Evolutionary conservation across 1,284 basidiomycete genomes (phyloP).

Genomic region (Leucoagaricus sp.): DNA sequence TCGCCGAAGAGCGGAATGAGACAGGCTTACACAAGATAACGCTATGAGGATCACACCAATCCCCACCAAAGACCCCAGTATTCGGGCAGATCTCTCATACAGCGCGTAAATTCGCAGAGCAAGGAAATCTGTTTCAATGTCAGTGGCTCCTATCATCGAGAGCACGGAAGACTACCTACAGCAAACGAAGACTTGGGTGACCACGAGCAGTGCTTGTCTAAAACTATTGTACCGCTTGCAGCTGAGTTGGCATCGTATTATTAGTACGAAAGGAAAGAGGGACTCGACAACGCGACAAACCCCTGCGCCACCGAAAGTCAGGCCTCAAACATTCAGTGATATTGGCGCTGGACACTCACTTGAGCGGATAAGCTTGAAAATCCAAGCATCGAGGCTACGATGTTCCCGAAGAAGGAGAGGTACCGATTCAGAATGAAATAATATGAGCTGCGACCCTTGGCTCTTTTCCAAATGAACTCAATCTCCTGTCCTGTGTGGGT

Average conservation of each 20-base stretch:
- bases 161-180: constrained; percentile 27
- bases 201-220: constrained; percentile 39
- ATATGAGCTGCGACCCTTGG: constrained; percentile 35
- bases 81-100: constrained; percentile 33
- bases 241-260: constrained; percentile 15
- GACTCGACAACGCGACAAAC: constrained; percentile 10
- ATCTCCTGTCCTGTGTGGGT: constrained; percentile 35
- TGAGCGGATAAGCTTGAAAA: constrained; percentile 27
- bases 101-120: constrained; percentile 42
- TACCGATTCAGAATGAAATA: constrained; percentile 49
- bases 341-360: too few relatives aligned
- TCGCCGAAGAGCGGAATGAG: background rate
- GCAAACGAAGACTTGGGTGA: constrained; percentile 42
- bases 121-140: constrained; percentile 33
- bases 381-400: constrained; percentile 31
- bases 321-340: background rate
- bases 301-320: constrained; percentile 19
- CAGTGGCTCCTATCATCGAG: background rate
- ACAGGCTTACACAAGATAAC: constrained; percentile 27
- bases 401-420: constrained; percentile 38
- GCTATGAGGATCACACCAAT: constrained; percentile 27
- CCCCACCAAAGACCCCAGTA: constrained; percentile 31
- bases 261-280: background rate
- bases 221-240: constrained; percentile 34
- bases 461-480: constrained; percentile 40